phyloP scores from a whole-genome alignment of 225 moss, liverwort and hornwort genomes.

The Climacium dendroides region DNA sequence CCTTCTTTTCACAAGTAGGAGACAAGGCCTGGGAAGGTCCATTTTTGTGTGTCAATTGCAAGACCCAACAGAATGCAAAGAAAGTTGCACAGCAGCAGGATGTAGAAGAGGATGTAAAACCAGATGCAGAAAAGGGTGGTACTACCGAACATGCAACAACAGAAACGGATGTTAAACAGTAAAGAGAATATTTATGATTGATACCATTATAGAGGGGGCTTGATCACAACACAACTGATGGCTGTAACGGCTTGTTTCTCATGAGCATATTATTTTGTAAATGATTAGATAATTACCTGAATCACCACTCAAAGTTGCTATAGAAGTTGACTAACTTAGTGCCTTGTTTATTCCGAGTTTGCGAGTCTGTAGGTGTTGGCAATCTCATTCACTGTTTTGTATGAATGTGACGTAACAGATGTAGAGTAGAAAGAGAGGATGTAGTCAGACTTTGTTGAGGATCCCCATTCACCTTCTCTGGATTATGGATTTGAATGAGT shows the following conservation, averaged over 20 bases:
- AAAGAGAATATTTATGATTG: no score
- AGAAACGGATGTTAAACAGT: background rate
- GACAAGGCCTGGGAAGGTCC: conserved; percentile 23
- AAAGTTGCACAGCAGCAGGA: background rate
- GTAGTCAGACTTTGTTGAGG: background rate
- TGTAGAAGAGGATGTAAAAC: background rate
- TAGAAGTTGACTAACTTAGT: background rate
- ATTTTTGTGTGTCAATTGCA: conserved; percentile 32
- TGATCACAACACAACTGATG: background rate
- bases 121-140: background rate
- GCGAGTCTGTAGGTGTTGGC: background rate
- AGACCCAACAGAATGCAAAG: background rate
- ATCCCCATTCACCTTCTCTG: background rate
- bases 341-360: background rate
- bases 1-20: conserved; percentile 24
- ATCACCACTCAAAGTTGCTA: background rate
- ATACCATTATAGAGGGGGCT: background rate
- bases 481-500: no score
- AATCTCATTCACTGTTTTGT: background rate
- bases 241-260: background rate
- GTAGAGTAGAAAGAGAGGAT: background rate
- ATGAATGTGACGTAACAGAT: background rate
- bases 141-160: background rate
- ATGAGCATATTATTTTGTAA: background rate
- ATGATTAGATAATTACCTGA: background rate